Base-by-base conservation (phyloP, 2,329 filamentous ascomycete species). In the Chaetomium strumarium region DNA sequence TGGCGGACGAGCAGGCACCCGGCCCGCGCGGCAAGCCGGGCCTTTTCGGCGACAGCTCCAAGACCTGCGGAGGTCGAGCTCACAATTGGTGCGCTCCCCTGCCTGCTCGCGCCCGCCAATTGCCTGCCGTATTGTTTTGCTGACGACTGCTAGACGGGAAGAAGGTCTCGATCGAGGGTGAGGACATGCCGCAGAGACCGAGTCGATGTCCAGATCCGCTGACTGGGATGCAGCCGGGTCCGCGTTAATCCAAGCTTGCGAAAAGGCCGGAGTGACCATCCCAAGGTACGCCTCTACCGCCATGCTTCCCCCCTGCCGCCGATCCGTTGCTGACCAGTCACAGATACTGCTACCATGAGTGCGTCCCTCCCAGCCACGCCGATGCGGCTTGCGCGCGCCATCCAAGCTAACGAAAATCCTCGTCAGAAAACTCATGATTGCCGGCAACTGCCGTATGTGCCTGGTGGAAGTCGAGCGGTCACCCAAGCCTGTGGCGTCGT, bases 361-460 rank as follows among this genome's bases (percentile, higher is more conserved):
- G 83, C 75, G 83, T 76, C 63, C 40, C 55, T 57, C 55, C 38
- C 52, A 30, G 20, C 52, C 60, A 57, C 58, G 52, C 53, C 65
- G 61, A 57, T 63, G 62, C 48, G 52, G 46, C 55, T 57, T 48
- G 61, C 48, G 50, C 40, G 52, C 51, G 46, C 51, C 60, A 14
- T 50, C 46, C 46, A 31, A 41, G 63, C 75, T 79, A 66, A 79
- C 68, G 67, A 68, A 63, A 63, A 63, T 54, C 53, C 51, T 60
- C 50, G 43, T 36, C 67, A 92, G 88, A 71, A 97, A 99, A 76
- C 81, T 99, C 63, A 90, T 95, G 86, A 96, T 99, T 79, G 93
- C 93, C 67, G 93, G 93, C 73, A 99, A 97, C 75, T 99, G 93
- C 73, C 90, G 93, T 77, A 99, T 99, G 93, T 99, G 93, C 75